Percentiles rank a stretch among this genome's conserved stretches.
Evolutionary conservation across 345 rosid genomes (phyloP).

Genomic region (Litchi chinensis): DNA sequence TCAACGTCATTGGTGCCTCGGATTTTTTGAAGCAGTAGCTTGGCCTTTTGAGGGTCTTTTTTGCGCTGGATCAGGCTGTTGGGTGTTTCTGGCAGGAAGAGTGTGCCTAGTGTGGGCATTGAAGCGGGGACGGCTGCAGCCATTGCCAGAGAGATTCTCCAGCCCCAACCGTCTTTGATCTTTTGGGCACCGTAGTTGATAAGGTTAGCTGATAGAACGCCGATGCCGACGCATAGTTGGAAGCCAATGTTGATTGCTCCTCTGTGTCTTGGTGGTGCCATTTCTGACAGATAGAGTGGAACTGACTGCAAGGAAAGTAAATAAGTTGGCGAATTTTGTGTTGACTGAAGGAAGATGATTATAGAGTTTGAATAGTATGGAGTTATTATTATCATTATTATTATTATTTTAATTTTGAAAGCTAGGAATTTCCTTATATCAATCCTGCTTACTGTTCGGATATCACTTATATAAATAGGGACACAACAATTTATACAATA

Average conservation of each 20-base stretch:
- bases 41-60: slow-evolving; percentile 42
- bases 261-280: slow-evolving; percentile 78
- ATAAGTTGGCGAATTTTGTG: too few relatives aligned
- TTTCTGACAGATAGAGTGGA: slow-evolving; percentile 79
- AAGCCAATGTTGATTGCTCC: slow-evolving; percentile 83
- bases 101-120: slow-evolving; percentile 57
- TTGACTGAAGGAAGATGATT: too few relatives aligned
- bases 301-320: slow-evolving; percentile 51
- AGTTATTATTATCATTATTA: too few relatives aligned
- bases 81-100: slow-evolving; percentile 76
- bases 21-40: slow-evolving; percentile 49
- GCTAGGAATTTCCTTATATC: too few relatives aligned
- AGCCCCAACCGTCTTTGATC: slow-evolving; percentile 67
- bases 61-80: slow-evolving; percentile 60
- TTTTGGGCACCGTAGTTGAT: slow-evolving; percentile 65
- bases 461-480: too few relatives aligned
- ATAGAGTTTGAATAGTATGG: too few relatives aligned
- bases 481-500: too few relatives aligned
- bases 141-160: slow-evolving; percentile 74
- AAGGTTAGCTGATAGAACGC: slow-evolving; percentile 55
- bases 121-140: slow-evolving; percentile 61
- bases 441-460: too few relatives aligned
- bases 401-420: too few relatives aligned
- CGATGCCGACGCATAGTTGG: slow-evolving; percentile 62
- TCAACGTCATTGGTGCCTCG: slow-evolving; percentile 60